Evolutionary conservation across 768 basidiomycete genomes (phyloP), one percentile per base, ranked within the genome.

Genomic region (Lactarius evosmus): DNA sequence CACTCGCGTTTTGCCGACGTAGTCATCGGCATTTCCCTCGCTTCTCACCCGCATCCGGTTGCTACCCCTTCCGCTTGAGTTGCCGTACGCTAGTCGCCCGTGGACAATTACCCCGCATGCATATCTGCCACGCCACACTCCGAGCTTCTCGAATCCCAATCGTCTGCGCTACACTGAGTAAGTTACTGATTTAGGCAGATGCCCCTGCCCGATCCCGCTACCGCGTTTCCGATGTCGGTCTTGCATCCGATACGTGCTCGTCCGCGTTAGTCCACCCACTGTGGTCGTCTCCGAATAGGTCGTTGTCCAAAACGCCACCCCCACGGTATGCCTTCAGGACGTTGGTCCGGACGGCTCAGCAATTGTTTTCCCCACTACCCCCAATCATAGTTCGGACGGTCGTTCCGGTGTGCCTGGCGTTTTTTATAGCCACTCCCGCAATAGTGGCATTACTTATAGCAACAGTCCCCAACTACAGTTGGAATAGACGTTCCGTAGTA

Each of bases 61-160:
- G 38, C 58, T 50, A 34, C 52, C 58, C 58, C 50, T 60, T 58
- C 25, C 40, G 49, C 58, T 54, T 59, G 14, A 56, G 33, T 61
- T 65, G 59, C 63, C 63, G 54, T 32, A 40, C 33, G 50, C 38
- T 62, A 36, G 19, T 22, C 22, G 41, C 22, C n/a, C 38, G 17
- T 56, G 36, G 46, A 65, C 60, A 57, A 55, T 65, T 65, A 65
- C 64, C 64, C 64, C 64, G 60, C 64, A 51, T 56, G 25, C 64
- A 44, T 30, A 36, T 46, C 22, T 65, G 55, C 60, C 64, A 57
- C 64, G 60, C 64, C 25, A 61, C 59, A 61, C 58, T 44, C 64
- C 58, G 64, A 65, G 46, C 55, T 61, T 65, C 64, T 61, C 63
- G 41, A 60, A 60, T 59, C 58, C 34, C 60, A 61, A 29, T 61